Evolutionary conservation across 164 flowering plant species (phyloP).

Genomic region (Chimonanthus salicifolius): DNA sequence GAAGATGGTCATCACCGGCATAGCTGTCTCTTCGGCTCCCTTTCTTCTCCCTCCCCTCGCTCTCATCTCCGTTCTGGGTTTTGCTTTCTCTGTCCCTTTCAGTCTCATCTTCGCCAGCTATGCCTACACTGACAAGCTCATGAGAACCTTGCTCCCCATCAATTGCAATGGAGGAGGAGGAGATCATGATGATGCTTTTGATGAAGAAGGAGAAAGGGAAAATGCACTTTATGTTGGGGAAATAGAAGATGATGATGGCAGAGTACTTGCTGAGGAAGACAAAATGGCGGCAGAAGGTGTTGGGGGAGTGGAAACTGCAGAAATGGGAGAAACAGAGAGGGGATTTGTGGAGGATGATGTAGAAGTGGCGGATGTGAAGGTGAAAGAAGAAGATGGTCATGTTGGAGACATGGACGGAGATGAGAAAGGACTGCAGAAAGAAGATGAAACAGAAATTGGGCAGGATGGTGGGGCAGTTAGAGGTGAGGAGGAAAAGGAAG

Average conservation of each 20-base stretch:
- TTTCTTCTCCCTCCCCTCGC: constrained; percentile 66
- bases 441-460: not conserved
- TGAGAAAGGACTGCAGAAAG: not conserved
- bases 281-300: not conserved
- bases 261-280: not conserved
- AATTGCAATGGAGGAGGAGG: not conserved
- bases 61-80: constrained; percentile 49
- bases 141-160: constrained; percentile 51
- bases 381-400: not conserved
- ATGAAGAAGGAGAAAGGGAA: not conserved
- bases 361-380: not conserved
- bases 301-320: no score
- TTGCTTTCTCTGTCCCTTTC: constrained; percentile 53
- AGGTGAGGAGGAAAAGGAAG: not conserved
- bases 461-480: not conserved
- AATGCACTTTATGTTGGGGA: not conserved
- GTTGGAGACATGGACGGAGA: not conserved
- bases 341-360: constrained; percentile 1
- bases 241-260: not conserved
- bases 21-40: constrained; percentile 58
- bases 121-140: constrained; percentile 59
- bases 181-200: not conserved
- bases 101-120: constrained; percentile 54
- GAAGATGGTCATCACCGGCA: constrained; percentile 51
- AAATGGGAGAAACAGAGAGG: not conserved